Base-by-base conservation (phyloP, 257 asterid species). In the Plantago ovata region DNA sequence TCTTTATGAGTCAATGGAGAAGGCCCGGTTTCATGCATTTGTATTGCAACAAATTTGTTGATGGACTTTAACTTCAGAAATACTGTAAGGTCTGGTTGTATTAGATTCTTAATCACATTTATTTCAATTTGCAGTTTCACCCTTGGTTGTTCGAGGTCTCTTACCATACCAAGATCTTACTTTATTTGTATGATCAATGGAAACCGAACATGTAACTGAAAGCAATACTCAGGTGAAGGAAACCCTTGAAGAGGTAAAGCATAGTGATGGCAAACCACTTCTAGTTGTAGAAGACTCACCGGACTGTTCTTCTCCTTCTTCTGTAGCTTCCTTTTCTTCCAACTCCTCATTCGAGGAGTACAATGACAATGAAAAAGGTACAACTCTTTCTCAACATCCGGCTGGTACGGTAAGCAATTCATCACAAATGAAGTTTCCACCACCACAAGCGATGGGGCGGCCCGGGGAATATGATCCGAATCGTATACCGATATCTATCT, bases 401-500 rank as follows among this genome's bases (percentile, higher is more conserved):
- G 76, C n/a, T n/a, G n/a, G 80, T 77, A 60, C 69, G 78, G 16
- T 58, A 8, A 76, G 87, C 47, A 74, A 56, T 10, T 64, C 51
- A 0, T 43, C 75, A 1, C 64, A 70, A 1, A 64, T 67, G 79
- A 68, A 70, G 53, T 72, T 85, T n/a, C 87, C 95, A 33, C 73
- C 73, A 4, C 40, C 63, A 48, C 94, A 81, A 44, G 70, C 75
- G 18, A 85, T 81, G 88, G 80, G 72, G 2, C 60, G 51, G 5
- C 77, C 75, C 10, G 51, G 65, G 0, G 81, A 77, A 11, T 92
- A 88, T 61, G 94, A 92, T 33, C 95, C 96, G 0, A 70, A 70
- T 21, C 89, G 96, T 2, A 92, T 92, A 10, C 98, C 95, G 0
- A 54, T 90, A 1, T 84, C 95, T 3, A 21, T 88, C n/a, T 92